A percentile compares a stretch with the other conserved stretches of the same genome.
Evolutionary conservation across 805 yeast species (phyloP).

Genomic region (Torulaspora maleeae): DNA sequence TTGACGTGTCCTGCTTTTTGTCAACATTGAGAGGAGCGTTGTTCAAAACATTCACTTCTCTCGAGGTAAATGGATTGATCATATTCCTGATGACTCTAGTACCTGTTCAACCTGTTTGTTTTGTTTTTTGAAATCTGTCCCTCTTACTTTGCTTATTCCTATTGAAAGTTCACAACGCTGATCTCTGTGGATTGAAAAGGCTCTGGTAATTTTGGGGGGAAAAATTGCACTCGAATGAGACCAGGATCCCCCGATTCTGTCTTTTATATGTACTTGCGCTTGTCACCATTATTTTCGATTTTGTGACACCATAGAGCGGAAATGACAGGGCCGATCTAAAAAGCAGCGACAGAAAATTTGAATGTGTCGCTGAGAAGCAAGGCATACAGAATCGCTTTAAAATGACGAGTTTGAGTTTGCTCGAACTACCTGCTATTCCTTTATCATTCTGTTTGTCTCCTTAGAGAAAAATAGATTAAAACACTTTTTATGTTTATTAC

Average conservation of each 20-base stretch:
- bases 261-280: too few relatives aligned
- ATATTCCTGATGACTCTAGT: neutral
- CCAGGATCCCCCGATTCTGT: too few relatives aligned
- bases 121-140: neutral
- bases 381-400: too few relatives aligned
- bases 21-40: conserved; percentile 17
- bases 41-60: conserved; percentile 12
- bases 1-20: conserved; percentile 11
- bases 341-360: neutral
- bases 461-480: too few relatives aligned
- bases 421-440: too few relatives aligned
- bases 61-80: conserved; percentile 9
- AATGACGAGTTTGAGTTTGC: too few relatives aligned
- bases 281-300: neutral
- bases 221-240: too few relatives aligned
- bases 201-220: too few relatives aligned
- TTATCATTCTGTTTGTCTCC: too few relatives aligned
- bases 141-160: conserved; percentile 1
- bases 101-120: neutral
- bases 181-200: neutral
- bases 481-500: too few relatives aligned
- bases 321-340: neutral
- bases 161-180: neutral
- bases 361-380: neutral
- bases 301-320: conserved; percentile 1